Percentiles rank a stretch among this genome's conserved stretches.
Evolutionary conservation across 2,329 filamentous ascomycete species (phyloP).

Genomic region (Hawksworthiomyces lignivorus): DNA sequence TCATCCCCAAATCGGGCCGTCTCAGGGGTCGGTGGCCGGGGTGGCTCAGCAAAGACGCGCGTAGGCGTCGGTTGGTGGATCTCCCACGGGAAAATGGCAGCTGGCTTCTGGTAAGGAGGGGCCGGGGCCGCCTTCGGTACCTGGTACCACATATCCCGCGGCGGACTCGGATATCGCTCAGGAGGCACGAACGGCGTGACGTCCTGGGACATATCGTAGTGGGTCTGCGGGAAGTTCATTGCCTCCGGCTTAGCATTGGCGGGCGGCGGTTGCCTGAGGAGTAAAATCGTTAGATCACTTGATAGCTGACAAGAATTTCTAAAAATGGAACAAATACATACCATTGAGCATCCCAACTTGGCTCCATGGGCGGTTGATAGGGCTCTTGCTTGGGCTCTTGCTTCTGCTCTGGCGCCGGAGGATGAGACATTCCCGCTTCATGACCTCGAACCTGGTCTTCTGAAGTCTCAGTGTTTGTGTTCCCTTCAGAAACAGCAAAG

Average conservation of each 20-base stretch:
- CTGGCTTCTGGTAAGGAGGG: slow-evolving; percentile 44
- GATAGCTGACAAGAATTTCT: too few relatives aligned
- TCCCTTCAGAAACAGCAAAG: slow-evolving; percentile 31
- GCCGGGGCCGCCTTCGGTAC: slow-evolving; percentile 60
- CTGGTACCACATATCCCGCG: slow-evolving; percentile 82
- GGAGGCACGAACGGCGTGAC: slow-evolving; percentile 69
- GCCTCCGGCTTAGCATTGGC: slow-evolving; percentile 73
- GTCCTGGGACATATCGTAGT: slow-evolving; percentile 79
- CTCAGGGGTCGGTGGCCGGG: slow-evolving; percentile 2
- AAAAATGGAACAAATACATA: slow-evolving; percentile 22
- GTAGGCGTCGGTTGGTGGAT: slow-evolving; percentile 51
- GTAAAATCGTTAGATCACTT: too few relatives aligned
- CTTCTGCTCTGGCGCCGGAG: slow-evolving; percentile 27
- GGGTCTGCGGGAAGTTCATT: slow-evolving; percentile 67
- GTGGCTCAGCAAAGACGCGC: slow-evolving; percentile 54
- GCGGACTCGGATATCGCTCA: slow-evolving; percentile 69
- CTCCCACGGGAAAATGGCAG: slow-evolving; percentile 90
- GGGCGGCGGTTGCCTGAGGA: slow-evolving; percentile 55
- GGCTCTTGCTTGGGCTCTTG: slow-evolving; percentile 26
- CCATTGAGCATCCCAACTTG: slow-evolving; percentile 48
- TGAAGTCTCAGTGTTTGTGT: slow-evolving; percentile 39
- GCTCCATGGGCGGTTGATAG: slow-evolving; percentile 21
- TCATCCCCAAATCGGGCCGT: too few relatives aligned
- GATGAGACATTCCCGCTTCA: slow-evolving; percentile 27
- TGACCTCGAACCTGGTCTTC: slow-evolving; percentile 30